These are phyloP conservation scores for Xylaria digitata DNA, from an alignment of 2,329 filamentous ascomycete genomes.

Conservation along the genomic window DNA sequence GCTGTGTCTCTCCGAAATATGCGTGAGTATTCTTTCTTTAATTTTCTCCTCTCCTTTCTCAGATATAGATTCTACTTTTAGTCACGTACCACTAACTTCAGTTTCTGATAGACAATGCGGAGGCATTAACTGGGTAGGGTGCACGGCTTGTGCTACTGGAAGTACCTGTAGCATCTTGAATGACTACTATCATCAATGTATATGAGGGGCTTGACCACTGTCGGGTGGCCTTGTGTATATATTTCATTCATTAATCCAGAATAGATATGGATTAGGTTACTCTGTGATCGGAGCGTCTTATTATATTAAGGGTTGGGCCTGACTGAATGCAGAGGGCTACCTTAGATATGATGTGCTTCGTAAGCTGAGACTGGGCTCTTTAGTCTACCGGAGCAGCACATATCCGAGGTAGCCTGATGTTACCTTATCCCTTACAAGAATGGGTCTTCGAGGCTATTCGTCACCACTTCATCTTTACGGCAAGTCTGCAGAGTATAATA, in stretches of 20 bases:
- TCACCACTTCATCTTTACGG: too few relatives aligned
- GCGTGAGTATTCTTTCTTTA: conserved; percentile 24
- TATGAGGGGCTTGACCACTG: conserved; percentile 7
- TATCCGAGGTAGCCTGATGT: too few relatives aligned
- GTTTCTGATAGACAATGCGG: conserved; percentile 50
- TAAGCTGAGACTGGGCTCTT: too few relatives aligned
- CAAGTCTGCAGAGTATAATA: too few relatives aligned
- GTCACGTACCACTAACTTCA: conserved; percentile 12
- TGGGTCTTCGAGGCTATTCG: too few relatives aligned
- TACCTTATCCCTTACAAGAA: too few relatives aligned
- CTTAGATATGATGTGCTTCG: too few relatives aligned
- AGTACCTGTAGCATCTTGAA: conserved; percentile 48
- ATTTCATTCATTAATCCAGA: not conserved
- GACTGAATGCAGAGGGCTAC: too few relatives aligned
- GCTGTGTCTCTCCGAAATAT: conserved; percentile 45
- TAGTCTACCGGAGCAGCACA: too few relatives aligned
- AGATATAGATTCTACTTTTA: not conserved
- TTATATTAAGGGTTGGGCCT: too few relatives aligned
- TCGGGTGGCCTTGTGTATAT: conserved; percentile 17
- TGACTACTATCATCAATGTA: conserved; percentile 37
- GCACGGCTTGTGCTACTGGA: conserved; percentile 50
- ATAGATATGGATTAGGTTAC: not conserved
- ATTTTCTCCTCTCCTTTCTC: not conserved
- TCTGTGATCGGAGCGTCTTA: too few relatives aligned
- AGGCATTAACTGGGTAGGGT: conserved; percentile 51